These are phyloP conservation scores for Coemansia sp. DNA, from an alignment of 192 early-diverging fungal genomes.

Conservation along the genomic window DNA sequence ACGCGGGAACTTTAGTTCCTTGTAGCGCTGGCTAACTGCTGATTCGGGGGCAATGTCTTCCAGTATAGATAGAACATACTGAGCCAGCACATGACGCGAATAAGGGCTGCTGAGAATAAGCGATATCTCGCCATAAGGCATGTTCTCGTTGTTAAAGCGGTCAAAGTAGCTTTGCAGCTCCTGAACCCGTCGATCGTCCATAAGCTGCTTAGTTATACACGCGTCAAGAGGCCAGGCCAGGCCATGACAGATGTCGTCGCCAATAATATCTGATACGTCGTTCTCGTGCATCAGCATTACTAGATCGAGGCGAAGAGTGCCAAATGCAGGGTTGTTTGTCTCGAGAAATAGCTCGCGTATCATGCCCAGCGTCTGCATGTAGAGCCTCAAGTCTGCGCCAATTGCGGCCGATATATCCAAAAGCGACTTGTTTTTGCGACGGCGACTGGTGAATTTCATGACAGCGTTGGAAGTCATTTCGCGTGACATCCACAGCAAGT, in stretches of 20 bases:
- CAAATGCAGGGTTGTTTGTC: conserved; percentile 22
- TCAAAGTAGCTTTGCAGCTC: conserved; percentile 45
- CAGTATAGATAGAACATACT: conserved; percentile 31
- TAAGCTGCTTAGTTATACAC: conserved; percentile 28
- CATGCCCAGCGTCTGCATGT: conserved; percentile 41
- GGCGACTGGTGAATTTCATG: conserved; percentile 2
- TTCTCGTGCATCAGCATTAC: conserved; percentile 40
- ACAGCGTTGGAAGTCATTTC: conserved; percentile 21
- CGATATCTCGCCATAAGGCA: conserved; percentile 46
- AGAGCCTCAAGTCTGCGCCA: conserved; percentile 28
- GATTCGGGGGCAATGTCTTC: conserved; percentile 31
- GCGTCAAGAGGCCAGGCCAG: conserved; percentile 44
- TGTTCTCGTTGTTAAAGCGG: conserved; percentile 16
- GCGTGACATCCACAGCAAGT: conserved; percentile 25
- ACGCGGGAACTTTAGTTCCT: conserved; percentile 24
- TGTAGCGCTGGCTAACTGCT: conserved; percentile 21
- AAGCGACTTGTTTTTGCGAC: conserved; percentile 18
- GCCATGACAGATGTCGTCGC: conserved; percentile 33
- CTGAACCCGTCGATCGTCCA: conserved; percentile 29
- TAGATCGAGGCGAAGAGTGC: conserved; percentile 41
- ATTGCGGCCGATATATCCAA: conserved; percentile 25
- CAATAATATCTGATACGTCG: conserved; percentile 17
- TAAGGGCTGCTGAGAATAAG: conserved; percentile 48
- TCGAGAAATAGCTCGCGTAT: conserved; percentile 32
- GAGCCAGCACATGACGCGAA: conserved; percentile 33